phyloP scores from a whole-genome alignment of 345 rosid species.

The Lepidium didymum region DNA sequence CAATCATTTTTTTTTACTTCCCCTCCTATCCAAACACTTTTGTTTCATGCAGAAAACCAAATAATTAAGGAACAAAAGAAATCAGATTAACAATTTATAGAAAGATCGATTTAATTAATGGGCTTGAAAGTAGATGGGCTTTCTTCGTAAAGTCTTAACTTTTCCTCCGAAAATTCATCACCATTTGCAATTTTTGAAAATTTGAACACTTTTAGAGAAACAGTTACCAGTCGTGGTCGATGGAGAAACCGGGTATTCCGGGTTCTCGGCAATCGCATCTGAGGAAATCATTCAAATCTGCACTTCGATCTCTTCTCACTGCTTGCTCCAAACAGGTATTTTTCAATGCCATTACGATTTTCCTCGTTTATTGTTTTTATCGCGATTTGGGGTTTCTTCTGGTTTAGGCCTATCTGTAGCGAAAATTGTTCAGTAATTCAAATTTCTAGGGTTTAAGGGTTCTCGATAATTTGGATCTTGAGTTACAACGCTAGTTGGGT shows the following conservation, averaged over 20 bases:
- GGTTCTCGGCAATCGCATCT: conserved; percentile 41
- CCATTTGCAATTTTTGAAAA: too few relatives aligned
- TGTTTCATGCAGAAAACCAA: too few relatives aligned
- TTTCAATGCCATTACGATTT: not conserved
- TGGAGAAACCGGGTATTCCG: conserved; percentile 19
- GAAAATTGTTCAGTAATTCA: not conserved
- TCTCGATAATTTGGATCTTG: not conserved
- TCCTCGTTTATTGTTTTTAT: not conserved
- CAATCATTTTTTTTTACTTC: too few relatives aligned
- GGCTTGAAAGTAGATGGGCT: too few relatives aligned
- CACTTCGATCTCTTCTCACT: conserved; percentile 53
- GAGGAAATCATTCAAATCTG: conserved; percentile 48
- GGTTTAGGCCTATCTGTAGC: not conserved
- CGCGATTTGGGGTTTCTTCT: not conserved
- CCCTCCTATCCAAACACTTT: too few relatives aligned
- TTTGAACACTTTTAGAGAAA: too few relatives aligned
- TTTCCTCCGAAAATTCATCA: too few relatives aligned
- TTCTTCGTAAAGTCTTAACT: too few relatives aligned
- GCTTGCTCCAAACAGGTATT: conserved; percentile 50
- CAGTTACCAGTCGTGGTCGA: not conserved
- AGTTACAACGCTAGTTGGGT: not conserved
- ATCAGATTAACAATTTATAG: too few relatives aligned
- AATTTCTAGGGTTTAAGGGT: conserved; percentile 5
- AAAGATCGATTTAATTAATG: too few relatives aligned
- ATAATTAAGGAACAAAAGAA: too few relatives aligned